Evolutionary conservation across 2,329 filamentous ascomycete species (phyloP).

Genomic region (Eutypella sp.): DNA sequence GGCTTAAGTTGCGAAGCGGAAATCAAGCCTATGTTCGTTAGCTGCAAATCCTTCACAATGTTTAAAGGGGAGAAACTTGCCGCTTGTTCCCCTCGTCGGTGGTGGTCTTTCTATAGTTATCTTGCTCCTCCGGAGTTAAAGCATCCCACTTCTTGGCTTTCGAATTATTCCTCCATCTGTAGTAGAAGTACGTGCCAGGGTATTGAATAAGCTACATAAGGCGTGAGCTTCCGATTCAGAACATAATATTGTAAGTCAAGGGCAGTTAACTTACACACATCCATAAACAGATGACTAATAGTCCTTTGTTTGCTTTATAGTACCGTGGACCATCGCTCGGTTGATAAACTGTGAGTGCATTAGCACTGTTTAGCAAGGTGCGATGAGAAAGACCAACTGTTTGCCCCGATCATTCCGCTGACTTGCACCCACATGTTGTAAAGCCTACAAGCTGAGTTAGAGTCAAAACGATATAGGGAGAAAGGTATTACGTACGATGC

Average conservation of each 20-base stretch:
- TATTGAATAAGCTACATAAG: slow-evolving; percentile 29
- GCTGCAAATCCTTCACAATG: neutral
- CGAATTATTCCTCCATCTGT: slow-evolving; percentile 31
- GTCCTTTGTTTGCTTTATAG: slow-evolving; percentile 33
- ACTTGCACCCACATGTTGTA: slow-evolving; percentile 47
- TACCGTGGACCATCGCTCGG: slow-evolving; percentile 30
- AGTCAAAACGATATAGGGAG: slow-evolving; percentile 19
- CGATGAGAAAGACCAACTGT: slow-evolving; percentile 21
- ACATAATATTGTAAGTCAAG: neutral
- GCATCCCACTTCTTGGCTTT: slow-evolving; percentile 34
- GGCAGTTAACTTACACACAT: slow-evolving; percentile 29
- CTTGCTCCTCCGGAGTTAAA: slow-evolving; percentile 35
- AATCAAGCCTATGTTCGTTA: slow-evolving; percentile 14
- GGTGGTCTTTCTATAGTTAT: slow-evolving; percentile 38
- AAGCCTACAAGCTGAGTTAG: slow-evolving; percentile 30
- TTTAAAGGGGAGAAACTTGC: slow-evolving; percentile 14
- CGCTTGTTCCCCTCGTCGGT: slow-evolving; percentile 41
- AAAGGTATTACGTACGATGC: slow-evolving; percentile 23
- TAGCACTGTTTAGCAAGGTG: slow-evolving; percentile 1
- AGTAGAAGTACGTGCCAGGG: slow-evolving; percentile 33
- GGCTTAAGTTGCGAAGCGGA: slow-evolving; percentile 19
- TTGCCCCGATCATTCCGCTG: slow-evolving; percentile 34
- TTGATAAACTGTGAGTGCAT: slow-evolving; percentile 28
- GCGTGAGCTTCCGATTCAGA: slow-evolving; percentile 5
- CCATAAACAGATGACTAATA: slow-evolving; percentile 33